Conservation (phyloP, 139 green algal genomes). For the Dunaliella sp. region DNA sequence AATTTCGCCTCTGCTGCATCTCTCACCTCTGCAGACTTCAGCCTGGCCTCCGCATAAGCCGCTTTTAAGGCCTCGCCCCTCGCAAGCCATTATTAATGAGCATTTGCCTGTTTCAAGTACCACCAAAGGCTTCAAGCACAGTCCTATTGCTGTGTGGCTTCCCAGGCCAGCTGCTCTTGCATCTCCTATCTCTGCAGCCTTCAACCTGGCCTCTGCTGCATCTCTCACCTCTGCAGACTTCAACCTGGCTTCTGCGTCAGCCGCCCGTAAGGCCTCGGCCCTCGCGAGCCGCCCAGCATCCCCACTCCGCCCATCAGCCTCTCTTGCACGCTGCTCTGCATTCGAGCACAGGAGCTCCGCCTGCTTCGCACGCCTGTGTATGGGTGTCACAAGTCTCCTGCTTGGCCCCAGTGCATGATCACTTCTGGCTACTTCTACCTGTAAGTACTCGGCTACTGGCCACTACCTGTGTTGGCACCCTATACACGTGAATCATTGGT, state of each 20-base stretch:
- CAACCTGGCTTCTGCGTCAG: constrained; percentile 8
- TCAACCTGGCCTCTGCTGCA: background rate
- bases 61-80: constrained; percentile 20
- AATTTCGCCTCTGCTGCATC: too few species aligned
- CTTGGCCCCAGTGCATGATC: too few species aligned
- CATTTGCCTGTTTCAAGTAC: too few species aligned
- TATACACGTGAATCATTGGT: too few species aligned
- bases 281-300: constrained; percentile 26
- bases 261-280: constrained; percentile 9
- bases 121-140: too few species aligned
- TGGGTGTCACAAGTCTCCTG: too few species aligned
- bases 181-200: constrained; percentile 34
- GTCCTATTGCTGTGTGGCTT: too few species aligned
- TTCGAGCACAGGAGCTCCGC: constrained; percentile 7
- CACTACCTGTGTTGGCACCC: too few species aligned
- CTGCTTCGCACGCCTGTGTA: constrained; percentile 15
- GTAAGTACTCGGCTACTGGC: too few species aligned
- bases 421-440: too few species aligned
- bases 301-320: constrained; percentile 10
- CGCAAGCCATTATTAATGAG: too few species aligned
- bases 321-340: constrained; percentile 33
- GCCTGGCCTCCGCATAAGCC: background rate
- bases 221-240: constrained; percentile 30
- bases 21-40: background rate
- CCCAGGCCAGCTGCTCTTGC: background rate